Base-by-base conservation (phyloP, 768 basidiomycete genomes). In the Tephrocybe sp. region DNA sequence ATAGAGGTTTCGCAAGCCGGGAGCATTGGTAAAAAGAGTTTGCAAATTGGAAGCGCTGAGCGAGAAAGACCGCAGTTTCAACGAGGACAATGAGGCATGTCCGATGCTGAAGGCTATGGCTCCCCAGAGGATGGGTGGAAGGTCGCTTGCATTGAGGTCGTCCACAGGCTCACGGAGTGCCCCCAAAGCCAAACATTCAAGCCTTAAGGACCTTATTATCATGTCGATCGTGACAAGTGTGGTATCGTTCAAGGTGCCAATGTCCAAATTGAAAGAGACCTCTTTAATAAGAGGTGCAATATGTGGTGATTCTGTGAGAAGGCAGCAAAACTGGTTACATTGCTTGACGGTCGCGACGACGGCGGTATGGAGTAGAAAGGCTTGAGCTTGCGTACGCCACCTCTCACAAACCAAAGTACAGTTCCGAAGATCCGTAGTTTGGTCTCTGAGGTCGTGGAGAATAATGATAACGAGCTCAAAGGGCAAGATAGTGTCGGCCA, bases 391-490 rank as follows among this genome's bases (percentile, higher is more conserved):
- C 17, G 10, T 32, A 32, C 34, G 36, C 55, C 55, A 56, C n/a
- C 17, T 17, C 10, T 39, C 46, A 38, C 54, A 55, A 28, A 55
- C 54, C 17, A 51, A 34, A 30, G 55, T 42, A 28, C 50, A 52
- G 41, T n/a, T 42, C 21, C 26, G 50, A 10, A 52, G 36, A 28
- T 48, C 45, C 17, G 18, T 21, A 34, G 3, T 18, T 25, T 30
- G 24, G 34, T 48, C 44, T 23, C 4, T 51, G 41, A 56, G 46
- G 41, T 51, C 42, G 17, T 34, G 18, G 25, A 51, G 45, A 6
- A 56, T 11, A 38, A 45, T 18, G 8, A 52, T 40, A n/a, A 52
- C 46, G 17, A 52, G 28, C 28, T 52, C 55, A 18, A 44, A 28
- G 15, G 55, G 50, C 14, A 52, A 23, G 15, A 24, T 4, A 17